A percentile compares a stretch with the other conserved stretches of the same genome.
These are phyloP conservation scores for Tulasnella sp. DNA, from an alignment of 768 basidiomycete species.

Conservation along the genomic window DNA sequence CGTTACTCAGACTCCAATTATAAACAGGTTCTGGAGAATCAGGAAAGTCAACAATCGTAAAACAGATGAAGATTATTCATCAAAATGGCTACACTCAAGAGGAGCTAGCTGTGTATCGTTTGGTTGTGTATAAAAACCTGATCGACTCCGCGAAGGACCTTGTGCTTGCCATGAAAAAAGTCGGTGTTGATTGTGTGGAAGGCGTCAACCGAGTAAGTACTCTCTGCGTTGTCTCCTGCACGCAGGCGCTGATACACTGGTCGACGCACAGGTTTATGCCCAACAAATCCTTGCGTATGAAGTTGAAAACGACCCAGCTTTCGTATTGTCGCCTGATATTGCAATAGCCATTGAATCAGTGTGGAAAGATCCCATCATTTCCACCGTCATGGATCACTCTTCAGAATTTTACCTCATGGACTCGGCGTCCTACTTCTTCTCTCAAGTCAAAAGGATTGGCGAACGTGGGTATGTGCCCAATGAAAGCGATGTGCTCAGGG, in stretches of 20 bases:
- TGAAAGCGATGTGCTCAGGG: slow-evolving; percentile 74
- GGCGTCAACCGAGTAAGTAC: slow-evolving; percentile 42
- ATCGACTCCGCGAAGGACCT: slow-evolving; percentile 81
- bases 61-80: slow-evolving; percentile 98
- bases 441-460: slow-evolving; percentile 72
- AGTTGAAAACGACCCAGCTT: slow-evolving; percentile 25
- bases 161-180: slow-evolving; percentile 72
- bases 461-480: slow-evolving; percentile 69
- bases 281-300: slow-evolving; percentile 32
- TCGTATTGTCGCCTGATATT: slow-evolving; percentile 26
- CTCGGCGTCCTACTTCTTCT: slow-evolving; percentile 85
- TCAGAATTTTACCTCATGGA: slow-evolving; percentile 91
- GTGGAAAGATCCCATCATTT: slow-evolving; percentile 30
- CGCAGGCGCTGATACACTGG: neutral
- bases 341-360: slow-evolving; percentile 30
- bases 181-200: slow-evolving; percentile 64
- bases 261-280: slow-evolving; percentile 28
- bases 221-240: slow-evolving; percentile 30
- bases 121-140: slow-evolving; percentile 73
- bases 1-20: too few species aligned
- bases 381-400: slow-evolving; percentile 40
- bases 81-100: slow-evolving; percentile 74
- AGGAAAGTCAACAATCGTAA: slow-evolving; percentile 91
- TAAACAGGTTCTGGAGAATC: slow-evolving; percentile 78
- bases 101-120: slow-evolving; percentile 64